Base-by-base conservation (phyloP, 352 stramenopile species). In the Peronosclerospora sorghi region DNA sequence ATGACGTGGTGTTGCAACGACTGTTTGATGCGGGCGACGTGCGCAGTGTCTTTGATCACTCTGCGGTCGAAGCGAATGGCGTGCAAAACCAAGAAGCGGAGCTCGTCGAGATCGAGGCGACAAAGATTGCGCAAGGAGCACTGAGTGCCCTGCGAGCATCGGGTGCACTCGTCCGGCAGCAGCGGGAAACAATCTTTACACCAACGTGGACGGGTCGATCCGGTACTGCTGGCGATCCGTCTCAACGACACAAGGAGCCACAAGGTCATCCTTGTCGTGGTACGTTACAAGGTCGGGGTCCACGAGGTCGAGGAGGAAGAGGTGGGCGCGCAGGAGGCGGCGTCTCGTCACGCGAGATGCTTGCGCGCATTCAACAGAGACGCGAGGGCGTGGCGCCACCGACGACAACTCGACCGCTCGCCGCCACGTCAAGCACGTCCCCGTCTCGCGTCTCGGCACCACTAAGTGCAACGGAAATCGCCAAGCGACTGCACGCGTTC, bases 41-140 rank as follows among this genome's bases (percentile, higher is more conserved):
- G n/a, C 82, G 79, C 18, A 87, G 83, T 5, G 81, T 97, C n/a
- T 97, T 98, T 68, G 92, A 97, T 55, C 93, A 98, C 51, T 86
- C 96, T 35, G 80, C 83, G 17, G 79, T 97, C 15, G 92, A 97
- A 51, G 79, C 68, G 8, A 73, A 93, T 45, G 78, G 75, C 5
- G 56, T 88, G 10, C 73, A 86, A 50, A 88, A 86, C 41, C 86
- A 95, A 59, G 91, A 96, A 56, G 75, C 81, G 23, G 70, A 86
- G 35, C 62, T 94, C 43, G 94, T 97, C 57, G 88, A 97, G 55
- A 86, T 96, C 44, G 78, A 96, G 53, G 87, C 88, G 17, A 83
- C 64, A 18, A 93, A 90, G 50, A 84, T 96, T 32, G 89, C 92
- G 1, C 58, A 83, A 43, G 83, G 88, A 23, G 88, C 89, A 28